Evolutionary conservation across 2,329 filamentous ascomycete species (phyloP).

Genomic region (Calonectria pauciramosa): DNA sequence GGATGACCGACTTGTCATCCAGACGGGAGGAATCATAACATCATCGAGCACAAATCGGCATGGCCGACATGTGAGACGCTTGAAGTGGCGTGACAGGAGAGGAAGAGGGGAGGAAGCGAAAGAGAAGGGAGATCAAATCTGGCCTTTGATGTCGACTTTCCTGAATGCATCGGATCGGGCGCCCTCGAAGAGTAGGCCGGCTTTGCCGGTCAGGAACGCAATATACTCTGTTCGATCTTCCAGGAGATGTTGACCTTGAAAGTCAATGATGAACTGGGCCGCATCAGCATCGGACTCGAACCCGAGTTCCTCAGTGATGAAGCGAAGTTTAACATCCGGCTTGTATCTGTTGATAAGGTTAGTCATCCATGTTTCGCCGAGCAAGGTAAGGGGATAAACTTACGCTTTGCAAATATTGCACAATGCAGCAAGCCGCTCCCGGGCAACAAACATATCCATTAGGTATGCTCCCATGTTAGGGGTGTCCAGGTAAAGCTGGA

Average conservation of each 20-base stretch:
- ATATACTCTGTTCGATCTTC: conserved; percentile 83
- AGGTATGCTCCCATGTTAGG: conserved; percentile 98
- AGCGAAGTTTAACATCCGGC: conserved; percentile 88
- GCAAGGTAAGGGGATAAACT: conserved; percentile 59
- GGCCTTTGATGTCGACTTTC: conserved; percentile 96
- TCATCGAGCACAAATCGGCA: conserved; percentile 34
- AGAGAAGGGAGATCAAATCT: conserved; percentile 74
- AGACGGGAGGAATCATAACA: conserved; percentile 36
- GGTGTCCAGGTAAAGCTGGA: conserved; percentile 93
- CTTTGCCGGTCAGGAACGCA: conserved; percentile 81
- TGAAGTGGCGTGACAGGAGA: conserved; percentile 19
- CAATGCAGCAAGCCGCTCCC: conserved; percentile 91
- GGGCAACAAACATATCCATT: conserved; percentile 98
- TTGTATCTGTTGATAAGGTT: conserved; percentile 80
- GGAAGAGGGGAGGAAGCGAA: conserved; percentile 14
- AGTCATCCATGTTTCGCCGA: conserved; percentile 44
- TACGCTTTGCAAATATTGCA: conserved; percentile 96
- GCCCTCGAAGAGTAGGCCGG: conserved; percentile 78
- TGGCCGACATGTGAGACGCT: conserved; percentile 27
- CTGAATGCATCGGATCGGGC: conserved; percentile 82
- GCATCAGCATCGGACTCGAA: conserved; percentile 95
- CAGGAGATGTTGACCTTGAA: conserved; percentile 81
- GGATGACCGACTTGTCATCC: conserved; percentile 36
- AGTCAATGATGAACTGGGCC: conserved; percentile 88
- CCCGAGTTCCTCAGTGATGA: conserved; percentile 94